These are phyloP conservation scores for Fusarium sp. DNA, from an alignment of 2,329 filamentous ascomycete genomes.

Conservation along the genomic window DNA sequence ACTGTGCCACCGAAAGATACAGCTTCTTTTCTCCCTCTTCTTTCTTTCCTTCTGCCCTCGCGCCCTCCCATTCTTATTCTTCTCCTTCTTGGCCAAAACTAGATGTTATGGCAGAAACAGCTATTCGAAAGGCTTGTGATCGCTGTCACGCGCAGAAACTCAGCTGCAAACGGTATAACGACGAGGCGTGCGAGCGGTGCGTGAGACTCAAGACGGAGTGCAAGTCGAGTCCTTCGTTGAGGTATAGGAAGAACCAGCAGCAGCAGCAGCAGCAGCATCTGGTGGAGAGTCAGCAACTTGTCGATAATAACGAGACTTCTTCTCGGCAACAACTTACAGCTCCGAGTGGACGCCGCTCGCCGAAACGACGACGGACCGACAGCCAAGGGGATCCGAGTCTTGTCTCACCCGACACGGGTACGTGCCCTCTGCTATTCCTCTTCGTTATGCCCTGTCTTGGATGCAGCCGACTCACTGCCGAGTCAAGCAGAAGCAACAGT, in stretches of 20 bases:
- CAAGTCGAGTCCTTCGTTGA: constrained; percentile 60
- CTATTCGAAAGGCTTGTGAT: constrained; percentile 61
- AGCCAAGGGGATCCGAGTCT: constrained; percentile 49
- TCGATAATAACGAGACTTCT: constrained; percentile 1
- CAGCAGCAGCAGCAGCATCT: constrained; percentile 36
- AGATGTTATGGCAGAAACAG: constrained; percentile 55
- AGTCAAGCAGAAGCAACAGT: constrained; percentile 45
- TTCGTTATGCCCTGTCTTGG: constrained; percentile 11
- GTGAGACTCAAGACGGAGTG: constrained; percentile 58
- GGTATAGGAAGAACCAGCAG: constrained; percentile 55
- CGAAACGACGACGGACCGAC: constrained; percentile 55
- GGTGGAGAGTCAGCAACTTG: constrained; percentile 23
- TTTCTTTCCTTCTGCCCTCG: constrained; percentile 16
- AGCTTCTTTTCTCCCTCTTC: background rate
- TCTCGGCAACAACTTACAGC: constrained; percentile 23
- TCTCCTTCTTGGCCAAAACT: constrained; percentile 26
- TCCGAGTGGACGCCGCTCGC: constrained; percentile 50
- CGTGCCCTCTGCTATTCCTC: constrained; percentile 40
- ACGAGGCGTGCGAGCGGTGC: constrained; percentile 60
- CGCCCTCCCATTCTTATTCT: constrained; percentile 33
- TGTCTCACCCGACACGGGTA: constrained; percentile 55
- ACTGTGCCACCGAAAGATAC: constrained; percentile 33
- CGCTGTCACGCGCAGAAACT: constrained; percentile 63
- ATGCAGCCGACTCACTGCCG: constrained; percentile 45
- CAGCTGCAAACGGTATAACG: constrained; percentile 59